Conservation (phyloP, 306 rosid genomes). For the Prosopis cineraria region DNA sequence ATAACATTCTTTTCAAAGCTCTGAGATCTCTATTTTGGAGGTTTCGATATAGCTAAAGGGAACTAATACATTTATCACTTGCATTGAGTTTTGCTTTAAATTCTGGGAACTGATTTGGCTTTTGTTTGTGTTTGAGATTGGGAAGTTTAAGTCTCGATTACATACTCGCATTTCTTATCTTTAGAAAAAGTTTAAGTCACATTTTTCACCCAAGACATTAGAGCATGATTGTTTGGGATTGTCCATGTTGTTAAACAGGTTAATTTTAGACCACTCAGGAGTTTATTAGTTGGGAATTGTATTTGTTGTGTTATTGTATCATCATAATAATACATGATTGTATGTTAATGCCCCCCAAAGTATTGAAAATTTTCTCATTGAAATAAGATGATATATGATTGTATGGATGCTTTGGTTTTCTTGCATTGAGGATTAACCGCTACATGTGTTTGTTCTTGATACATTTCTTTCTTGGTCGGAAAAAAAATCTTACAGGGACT, state of each 20-base stretch:
- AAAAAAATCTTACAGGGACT: slow-evolving; percentile 18
- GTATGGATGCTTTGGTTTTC: background rate
- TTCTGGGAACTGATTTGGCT: background rate
- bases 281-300: background rate
- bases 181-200: slow-evolving; percentile 19
- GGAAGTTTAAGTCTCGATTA: background rate
- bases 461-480: slow-evolving; percentile 26
- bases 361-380: slow-evolving; percentile 6
- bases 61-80: slow-evolving; percentile 11
- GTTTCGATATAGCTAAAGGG: background rate
- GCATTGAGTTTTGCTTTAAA: background rate
- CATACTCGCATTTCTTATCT: background rate
- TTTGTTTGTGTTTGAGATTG: slow-evolving; percentile 15
- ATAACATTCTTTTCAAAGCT: background rate
- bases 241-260: slow-evolving; percentile 13
- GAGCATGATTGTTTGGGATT: background rate
- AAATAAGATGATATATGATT: background rate
- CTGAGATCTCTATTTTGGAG: background rate
- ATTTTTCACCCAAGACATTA: background rate
- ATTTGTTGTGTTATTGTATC: slow-evolving; percentile 4
- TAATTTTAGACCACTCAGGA: slow-evolving; percentile 24
- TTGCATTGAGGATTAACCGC: background rate
- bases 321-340: background rate
- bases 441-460: slow-evolving; percentile 32
- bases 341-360: background rate